A percentile compares a stretch with the other conserved stretches of the same genome.
phyloP scores from a whole-genome alignment of 176 grass and related monocot genomes.

The Dendrocalamus sinicus region DNA sequence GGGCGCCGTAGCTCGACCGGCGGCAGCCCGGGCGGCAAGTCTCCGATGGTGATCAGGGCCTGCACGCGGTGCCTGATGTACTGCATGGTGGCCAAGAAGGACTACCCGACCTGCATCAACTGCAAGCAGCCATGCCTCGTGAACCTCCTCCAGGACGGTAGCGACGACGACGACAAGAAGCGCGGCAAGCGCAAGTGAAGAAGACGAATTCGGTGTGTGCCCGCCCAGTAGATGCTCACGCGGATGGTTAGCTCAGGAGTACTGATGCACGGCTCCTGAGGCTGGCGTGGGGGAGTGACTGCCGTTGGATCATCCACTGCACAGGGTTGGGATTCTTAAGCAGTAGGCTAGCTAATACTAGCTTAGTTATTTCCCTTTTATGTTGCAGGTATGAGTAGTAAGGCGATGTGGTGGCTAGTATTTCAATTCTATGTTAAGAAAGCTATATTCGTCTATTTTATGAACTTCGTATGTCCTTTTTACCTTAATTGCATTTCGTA shows the following conservation, averaged over 20 bases:
- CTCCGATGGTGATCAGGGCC: constrained; percentile 60
- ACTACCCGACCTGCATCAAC: constrained; percentile 66
- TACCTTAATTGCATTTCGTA: too few relatives aligned
- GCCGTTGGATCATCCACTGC: too few relatives aligned
- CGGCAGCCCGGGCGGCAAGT: constrained; percentile 37
- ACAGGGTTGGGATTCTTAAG: not conserved
- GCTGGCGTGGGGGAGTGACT: not conserved
- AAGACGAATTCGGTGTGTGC: not conserved
- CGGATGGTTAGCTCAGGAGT: constrained; percentile 25
- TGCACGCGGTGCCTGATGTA: constrained; percentile 74
- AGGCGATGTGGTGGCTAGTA: not conserved
- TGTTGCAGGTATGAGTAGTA: not conserved
- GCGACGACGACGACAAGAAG: constrained; percentile 31
- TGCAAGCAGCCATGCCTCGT: constrained; percentile 65
- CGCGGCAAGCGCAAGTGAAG: constrained; percentile 43
- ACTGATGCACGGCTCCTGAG: constrained; percentile 13
- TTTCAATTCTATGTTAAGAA: too few relatives aligned
- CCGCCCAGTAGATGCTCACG: constrained; percentile 51
- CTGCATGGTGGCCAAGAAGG: constrained; percentile 65
- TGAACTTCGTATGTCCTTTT: too few relatives aligned
- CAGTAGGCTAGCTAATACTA: not conserved
- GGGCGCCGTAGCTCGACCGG: not conserved
- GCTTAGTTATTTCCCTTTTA: not conserved
- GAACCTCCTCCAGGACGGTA: constrained; percentile 45
- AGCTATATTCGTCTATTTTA: too few relatives aligned